Percentiles rank a stretch among this genome's conserved stretches.
Conservation (phyloP, 2,329 filamentous ascomycete species). For the Trichoderma asperellum region DNA sequence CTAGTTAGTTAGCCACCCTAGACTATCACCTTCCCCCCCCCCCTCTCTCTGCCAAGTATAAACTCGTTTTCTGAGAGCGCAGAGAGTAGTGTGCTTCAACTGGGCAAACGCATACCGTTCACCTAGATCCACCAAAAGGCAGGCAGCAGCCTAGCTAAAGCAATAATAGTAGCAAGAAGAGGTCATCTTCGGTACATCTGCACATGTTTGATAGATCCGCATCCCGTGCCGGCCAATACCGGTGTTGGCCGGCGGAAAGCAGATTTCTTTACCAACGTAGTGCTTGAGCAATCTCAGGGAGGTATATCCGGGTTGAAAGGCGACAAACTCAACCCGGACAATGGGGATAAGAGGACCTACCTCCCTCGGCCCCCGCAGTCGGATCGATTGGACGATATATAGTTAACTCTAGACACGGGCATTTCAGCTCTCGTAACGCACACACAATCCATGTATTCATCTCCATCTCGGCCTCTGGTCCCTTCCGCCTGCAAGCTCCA, state of each 20-base stretch:
- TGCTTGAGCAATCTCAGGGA: not conserved
- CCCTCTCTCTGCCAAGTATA: not conserved
- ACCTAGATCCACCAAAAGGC: no score
- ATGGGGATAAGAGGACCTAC: not conserved
- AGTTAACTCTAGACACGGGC: no score
- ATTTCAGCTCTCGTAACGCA: no score
- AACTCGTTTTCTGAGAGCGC: not conserved
- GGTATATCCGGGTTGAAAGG: no score
- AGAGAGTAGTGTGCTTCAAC: not conserved
- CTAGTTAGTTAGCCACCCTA: no score
- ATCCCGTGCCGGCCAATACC: not conserved
- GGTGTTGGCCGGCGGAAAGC: no score
- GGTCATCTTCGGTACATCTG: not conserved
- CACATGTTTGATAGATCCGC: not conserved
- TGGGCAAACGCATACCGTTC: no score
- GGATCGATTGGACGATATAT: not conserved
- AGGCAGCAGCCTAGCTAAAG: no score
- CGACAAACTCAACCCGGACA: not conserved
- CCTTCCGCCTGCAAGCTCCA: no score
- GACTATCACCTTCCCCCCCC: not conserved
- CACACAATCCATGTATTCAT: no score
- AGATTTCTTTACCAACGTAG: not conserved
- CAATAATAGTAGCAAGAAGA: not conserved
- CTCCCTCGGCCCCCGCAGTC: not conserved
- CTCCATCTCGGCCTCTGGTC: no score